These are phyloP conservation scores for Stellera chamaejasme DNA, from an alignment of 345 rosid species.

Conservation along the genomic window DNA sequence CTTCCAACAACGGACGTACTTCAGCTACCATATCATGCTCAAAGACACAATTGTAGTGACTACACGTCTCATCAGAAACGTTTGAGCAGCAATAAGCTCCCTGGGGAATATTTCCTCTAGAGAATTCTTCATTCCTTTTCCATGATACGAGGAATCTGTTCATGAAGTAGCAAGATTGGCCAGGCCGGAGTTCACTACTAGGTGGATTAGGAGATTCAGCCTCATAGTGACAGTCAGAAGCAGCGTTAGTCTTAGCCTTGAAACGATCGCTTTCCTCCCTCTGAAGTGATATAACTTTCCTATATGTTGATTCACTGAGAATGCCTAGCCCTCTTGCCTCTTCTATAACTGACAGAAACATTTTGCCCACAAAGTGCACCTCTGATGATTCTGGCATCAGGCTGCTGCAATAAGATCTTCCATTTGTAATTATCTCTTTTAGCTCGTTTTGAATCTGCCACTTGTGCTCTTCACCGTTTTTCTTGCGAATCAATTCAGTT, in stretches of 20 bases:
- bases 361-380: conserved; percentile 34
- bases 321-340: conserved; percentile 62
- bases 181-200: conserved; percentile 32
- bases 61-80: conserved; percentile 15
- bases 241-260: conserved; percentile 33
- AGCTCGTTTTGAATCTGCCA: conserved; percentile 19
- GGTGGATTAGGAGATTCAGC: conserved; percentile 12
- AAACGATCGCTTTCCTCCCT: conserved; percentile 56
- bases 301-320: conserved; percentile 55
- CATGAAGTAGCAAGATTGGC: conserved; percentile 56
- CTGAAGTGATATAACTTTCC: conserved; percentile 36
- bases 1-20: conserved; percentile 62
- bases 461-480: conserved; percentile 21
- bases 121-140: conserved; percentile 26
- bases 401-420: conserved; percentile 27
- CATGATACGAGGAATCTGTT: conserved; percentile 66
- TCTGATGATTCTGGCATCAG: conserved; percentile 28
- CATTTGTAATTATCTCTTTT: conserved; percentile 35
- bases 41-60: conserved; percentile 19
- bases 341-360: conserved; percentile 43
- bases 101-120: conserved; percentile 8
- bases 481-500: conserved; percentile 25
- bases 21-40: conserved; percentile 25
- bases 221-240: conserved; percentile 14
- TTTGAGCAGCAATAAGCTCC: conserved; percentile 11